A percentile compares a stretch with the other conserved stretches of the same genome.
Evolutionary conservation across 805 yeast genomes (phyloP).

Genomic region (Hanseniaspora meyeri): DNA sequence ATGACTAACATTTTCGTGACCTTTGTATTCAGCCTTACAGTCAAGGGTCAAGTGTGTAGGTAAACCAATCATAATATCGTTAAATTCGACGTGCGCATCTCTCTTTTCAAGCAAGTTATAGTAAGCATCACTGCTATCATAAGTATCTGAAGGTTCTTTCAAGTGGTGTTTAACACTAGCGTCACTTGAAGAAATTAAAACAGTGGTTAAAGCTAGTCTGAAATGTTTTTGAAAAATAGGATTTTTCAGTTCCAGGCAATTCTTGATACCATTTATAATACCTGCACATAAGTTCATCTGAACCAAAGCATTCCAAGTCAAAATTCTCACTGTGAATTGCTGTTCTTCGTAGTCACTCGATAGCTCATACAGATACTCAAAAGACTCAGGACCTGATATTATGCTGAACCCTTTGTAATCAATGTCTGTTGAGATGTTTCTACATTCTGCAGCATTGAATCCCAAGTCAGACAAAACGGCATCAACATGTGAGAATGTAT

Average conservation of each 20-base stretch:
- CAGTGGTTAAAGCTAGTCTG: slow-evolving; percentile 28
- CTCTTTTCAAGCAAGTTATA: neutral
- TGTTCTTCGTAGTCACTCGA: neutral
- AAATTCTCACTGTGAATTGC: neutral
- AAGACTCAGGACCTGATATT: neutral
- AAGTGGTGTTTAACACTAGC: neutral
- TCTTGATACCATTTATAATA: slow-evolving; percentile 41
- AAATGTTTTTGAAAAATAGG: slow-evolving; percentile 29
- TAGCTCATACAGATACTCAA: neutral
- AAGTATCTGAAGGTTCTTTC: neutral
- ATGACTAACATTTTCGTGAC: neutral
- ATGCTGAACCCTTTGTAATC: slow-evolving; percentile 1
- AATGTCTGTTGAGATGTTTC: neutral
- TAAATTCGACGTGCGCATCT: neutral
- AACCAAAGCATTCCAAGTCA: slow-evolving; percentile 4
- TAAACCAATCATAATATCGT: neutral
- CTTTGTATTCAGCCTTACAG: neutral
- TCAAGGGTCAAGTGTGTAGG: neutral
- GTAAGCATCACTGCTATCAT: neutral
- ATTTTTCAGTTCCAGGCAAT: slow-evolving; percentile 31
- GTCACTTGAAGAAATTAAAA: neutral
- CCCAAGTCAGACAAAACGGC: slow-evolving; percentile 28
- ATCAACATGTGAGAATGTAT: slow-evolving; percentile 45
- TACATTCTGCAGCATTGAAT: neutral
- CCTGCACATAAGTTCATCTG: slow-evolving; percentile 7